These are phyloP conservation scores for Conringia planisiliqua DNA, from an alignment of 345 rosid genomes.

Conservation along the genomic window DNA sequence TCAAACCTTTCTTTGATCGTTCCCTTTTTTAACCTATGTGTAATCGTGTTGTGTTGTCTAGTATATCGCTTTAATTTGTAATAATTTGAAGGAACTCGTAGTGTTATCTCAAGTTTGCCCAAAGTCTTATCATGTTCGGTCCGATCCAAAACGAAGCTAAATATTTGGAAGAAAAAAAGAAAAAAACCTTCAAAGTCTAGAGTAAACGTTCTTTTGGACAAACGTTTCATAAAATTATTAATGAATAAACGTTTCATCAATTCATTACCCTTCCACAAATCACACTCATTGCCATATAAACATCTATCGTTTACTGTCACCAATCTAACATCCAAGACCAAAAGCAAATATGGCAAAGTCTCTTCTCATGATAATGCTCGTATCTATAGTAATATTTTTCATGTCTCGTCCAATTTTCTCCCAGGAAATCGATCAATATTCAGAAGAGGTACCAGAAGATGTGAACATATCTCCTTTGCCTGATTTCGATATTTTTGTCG, in stretches of 20 bases:
- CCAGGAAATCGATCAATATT: background rate
- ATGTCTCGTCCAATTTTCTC: background rate
- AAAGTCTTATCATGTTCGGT: background rate
- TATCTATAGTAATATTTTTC: background rate
- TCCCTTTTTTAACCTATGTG: background rate
- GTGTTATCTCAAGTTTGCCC: background rate
- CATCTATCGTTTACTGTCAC: background rate
- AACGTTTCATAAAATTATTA: background rate
- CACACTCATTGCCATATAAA: background rate
- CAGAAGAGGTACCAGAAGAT: constrained; percentile 1
- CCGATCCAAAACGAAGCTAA: background rate
- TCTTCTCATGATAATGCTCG: background rate
- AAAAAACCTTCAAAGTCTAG: background rate
- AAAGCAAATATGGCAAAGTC: constrained; percentile 23
- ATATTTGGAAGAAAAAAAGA: background rate
- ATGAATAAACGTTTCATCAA: background rate
- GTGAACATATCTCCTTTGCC: background rate
- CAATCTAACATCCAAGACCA: background rate
- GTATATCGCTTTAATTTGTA: constrained; percentile 18
- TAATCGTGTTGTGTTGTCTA: constrained; percentile 21
- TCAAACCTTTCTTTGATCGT: constrained; percentile 12
- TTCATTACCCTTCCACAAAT: background rate
- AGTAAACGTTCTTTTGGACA: background rate
- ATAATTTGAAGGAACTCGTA: constrained; percentile 1
- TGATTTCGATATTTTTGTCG: background rate